Evolutionary conservation across 2,329 filamentous ascomycete species (phyloP), one percentile per base, ranked within the genome.

Genomic region (Venturia effusa): DNA sequence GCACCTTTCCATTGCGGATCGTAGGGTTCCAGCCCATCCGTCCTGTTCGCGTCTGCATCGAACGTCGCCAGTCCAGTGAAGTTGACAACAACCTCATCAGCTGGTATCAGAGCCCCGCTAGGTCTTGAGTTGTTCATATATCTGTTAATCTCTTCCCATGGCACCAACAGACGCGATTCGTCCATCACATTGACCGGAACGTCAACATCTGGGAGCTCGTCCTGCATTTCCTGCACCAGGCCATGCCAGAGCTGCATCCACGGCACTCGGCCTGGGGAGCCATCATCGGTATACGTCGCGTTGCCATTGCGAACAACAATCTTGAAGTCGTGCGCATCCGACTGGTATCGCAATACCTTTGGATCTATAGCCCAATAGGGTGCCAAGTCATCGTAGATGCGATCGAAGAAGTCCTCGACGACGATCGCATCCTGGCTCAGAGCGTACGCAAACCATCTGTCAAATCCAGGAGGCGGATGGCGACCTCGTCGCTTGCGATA

Each of bases 381-480:
- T 34, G 70, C 73, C 32, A 81, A 61, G 64, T 82, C 80, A 64
- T 78, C 69, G 68, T 82, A 80, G 11, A 82, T 79, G 65, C 78
- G 78, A 65, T 82, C 79, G 67, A 80, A 82, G 66, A 80, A 78
- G 7, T 79, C 76, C 67, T 82, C 80, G 5, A 82, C 71, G 1
- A 82, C 71, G 37, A 81, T 43, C 1, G 77, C 74, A 61, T 76
- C 70, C 57, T 77, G 69, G 13, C 73, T 71, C 39, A 73, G 68
- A 8, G 80, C 80, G 67, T 75, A 81, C 4, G 73, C 66, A 66
- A 74, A 78, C 80, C 80, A 82, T 43, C 69, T 65, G 57, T 79
- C 78, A 67, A 82, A 83, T 2, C 74, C 72, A 1, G 80, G 80
- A 8, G 80, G 80, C 17, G 80, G 80, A 66, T 81, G 78, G 40